These are phyloP conservation scores for Penicillium herquei DNA, from an alignment of 495 filamentous ascomycete genomes.

Conservation along the genomic window DNA sequence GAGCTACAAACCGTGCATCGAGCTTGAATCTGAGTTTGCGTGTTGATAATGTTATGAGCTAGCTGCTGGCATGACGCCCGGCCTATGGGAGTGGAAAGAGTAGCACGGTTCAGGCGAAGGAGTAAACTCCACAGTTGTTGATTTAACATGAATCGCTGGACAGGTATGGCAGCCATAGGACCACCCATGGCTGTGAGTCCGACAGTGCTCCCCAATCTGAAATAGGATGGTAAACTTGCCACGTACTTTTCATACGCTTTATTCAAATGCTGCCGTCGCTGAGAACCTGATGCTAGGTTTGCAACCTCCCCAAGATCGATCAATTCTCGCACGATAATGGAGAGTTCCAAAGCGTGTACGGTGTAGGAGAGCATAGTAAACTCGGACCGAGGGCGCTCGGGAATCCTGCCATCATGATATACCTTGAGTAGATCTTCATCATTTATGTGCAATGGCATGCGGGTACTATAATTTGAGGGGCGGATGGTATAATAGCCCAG, in stretches of 20 bases:
- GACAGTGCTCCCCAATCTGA: constrained; percentile 22
- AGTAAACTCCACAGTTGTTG: constrained; percentile 34
- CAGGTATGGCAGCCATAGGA: constrained; percentile 25
- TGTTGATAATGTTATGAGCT: constrained; percentile 28
- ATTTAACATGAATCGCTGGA: constrained; percentile 32
- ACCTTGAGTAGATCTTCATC: constrained; percentile 19
- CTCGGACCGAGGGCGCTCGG: constrained; percentile 27
- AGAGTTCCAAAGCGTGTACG: constrained; percentile 20
- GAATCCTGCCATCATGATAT: constrained; percentile 5
- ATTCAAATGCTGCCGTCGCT: constrained; percentile 4
- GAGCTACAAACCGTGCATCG: constrained; percentile 27
- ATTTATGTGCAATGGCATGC: constrained; percentile 26
- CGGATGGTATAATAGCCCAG: constrained; percentile 28
- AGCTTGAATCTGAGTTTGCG: constrained; percentile 16
- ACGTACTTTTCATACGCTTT: constrained; percentile 24
- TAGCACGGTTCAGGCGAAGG: constrained; percentile 25
- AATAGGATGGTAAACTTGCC: constrained; percentile 22
- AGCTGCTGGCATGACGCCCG: constrained; percentile 21
- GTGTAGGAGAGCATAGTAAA: constrained; percentile 34
- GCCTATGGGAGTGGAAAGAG: constrained; percentile 13
- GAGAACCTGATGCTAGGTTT: background rate
- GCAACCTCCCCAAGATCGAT: constrained; percentile 13
- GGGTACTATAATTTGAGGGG: constrained; percentile 27
- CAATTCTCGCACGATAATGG: constrained; percentile 21
- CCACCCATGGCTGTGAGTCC: constrained; percentile 19